These are phyloP conservation scores for Acanthamoeba culbertsoni DNA, from an alignment of 208 protist genomes.

Conservation along the genomic window DNA sequence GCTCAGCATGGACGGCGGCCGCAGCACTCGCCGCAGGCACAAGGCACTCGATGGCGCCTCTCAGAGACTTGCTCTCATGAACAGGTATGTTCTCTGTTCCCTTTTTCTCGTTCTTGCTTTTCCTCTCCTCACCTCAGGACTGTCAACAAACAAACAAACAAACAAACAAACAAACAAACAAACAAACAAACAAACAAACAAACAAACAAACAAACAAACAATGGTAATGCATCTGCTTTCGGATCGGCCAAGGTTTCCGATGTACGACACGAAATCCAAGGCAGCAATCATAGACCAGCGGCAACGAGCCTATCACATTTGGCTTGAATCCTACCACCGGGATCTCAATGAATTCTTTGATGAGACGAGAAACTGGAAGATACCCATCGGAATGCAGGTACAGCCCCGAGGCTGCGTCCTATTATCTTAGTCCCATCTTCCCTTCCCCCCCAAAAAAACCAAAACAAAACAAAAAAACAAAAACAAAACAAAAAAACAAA, in stretches of 20 bases:
- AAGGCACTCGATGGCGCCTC: background rate
- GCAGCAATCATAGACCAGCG: slow-evolving; percentile 13
- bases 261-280: background rate
- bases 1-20: background rate
- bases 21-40: background rate
- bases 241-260: background rate
- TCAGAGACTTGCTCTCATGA: background rate
- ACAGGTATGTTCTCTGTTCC: background rate
- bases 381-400: background rate
- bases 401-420: background rate
- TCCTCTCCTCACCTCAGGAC: background rate
- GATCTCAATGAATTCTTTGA: slow-evolving; percentile 4
- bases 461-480: background rate
- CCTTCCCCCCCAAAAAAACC: background rate
- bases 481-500: background rate
- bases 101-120: background rate
- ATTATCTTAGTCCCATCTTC: too few species aligned
- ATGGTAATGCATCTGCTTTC: background rate
- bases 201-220: background rate
- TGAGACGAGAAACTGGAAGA: background rate
- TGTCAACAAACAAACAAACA: background rate
- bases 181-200: background rate
- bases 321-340: background rate
- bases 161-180: background rate
- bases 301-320: background rate